These are phyloP conservation scores for Nemania diffusa DNA, from an alignment of 2,329 filamentous ascomycete genomes.

Conservation along the genomic window DNA sequence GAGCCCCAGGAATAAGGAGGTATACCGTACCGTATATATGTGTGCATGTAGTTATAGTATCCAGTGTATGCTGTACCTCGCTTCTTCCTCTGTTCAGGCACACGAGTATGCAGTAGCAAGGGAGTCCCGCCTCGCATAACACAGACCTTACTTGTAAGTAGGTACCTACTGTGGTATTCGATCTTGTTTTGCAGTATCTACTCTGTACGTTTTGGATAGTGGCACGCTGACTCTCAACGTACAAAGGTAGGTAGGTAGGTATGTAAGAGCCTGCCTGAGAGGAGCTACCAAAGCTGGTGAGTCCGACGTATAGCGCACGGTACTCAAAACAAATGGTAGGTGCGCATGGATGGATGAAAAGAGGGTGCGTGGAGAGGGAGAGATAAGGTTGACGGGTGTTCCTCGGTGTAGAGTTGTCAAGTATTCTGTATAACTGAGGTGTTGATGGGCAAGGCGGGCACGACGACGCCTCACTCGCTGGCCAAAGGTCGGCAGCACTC, in stretches of 20 bases:
- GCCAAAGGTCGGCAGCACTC: conserved; percentile 47
- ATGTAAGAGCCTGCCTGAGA: too few relatives aligned
- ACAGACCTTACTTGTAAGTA: neutral
- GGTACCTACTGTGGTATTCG: neutral
- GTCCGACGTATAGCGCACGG: conserved; percentile 7
- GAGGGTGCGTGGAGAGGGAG: conserved; percentile 1
- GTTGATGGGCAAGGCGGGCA: conserved; percentile 37
- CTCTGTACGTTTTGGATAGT: too few relatives aligned
- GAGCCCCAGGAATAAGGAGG: neutral
- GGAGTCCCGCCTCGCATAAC: conserved; percentile 9
- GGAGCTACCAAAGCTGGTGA: conserved; percentile 12
- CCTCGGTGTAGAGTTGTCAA: conserved; percentile 25
- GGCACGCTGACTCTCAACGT: neutral
- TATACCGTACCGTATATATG: neutral
- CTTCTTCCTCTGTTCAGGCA: conserved; percentile 1
- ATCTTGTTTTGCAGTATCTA: neutral
- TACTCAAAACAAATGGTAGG: neutral
- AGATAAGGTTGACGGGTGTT: conserved; percentile 29
- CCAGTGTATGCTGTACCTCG: neutral
- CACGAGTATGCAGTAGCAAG: neutral
- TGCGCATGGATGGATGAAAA: neutral
- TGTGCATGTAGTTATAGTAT: too few relatives aligned
- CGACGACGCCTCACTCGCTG: conserved; percentile 46
- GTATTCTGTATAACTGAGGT: conserved; percentile 2
- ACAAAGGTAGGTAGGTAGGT: too few relatives aligned